Conservation (phyloP, 2,329 filamentous ascomycete species). For the Pyrenochaeta sp. region DNA sequence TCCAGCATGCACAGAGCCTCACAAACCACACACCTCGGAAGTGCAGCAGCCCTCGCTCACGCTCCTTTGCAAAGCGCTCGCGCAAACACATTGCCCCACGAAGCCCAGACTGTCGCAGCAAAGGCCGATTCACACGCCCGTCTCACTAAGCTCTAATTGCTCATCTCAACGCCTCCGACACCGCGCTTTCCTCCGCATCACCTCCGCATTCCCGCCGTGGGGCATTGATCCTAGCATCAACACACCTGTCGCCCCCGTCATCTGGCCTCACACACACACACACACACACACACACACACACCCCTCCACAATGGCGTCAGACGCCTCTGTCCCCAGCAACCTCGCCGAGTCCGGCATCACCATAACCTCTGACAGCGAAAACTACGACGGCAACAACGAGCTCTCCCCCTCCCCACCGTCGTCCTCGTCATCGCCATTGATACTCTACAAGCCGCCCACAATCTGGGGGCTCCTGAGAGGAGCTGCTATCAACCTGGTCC, state of each 20-base stretch:
- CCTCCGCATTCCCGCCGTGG: slow-evolving; percentile 7
- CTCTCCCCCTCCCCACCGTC: slow-evolving; percentile 68
- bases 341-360: slow-evolving; percentile 78
- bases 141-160: neutral
- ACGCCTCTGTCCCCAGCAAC: slow-evolving; percentile 50
- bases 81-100: neutral
- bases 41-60: slow-evolving; percentile 4
- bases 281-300: neutral
- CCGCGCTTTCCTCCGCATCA: slow-evolving; percentile 11
- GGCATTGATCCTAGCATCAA: slow-evolving; percentile 2
- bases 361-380: slow-evolving; percentile 83
- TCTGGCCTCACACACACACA: neutral
- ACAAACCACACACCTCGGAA: slow-evolving; percentile 19
- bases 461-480: slow-evolving; percentile 86
- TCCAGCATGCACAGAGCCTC: slow-evolving; percentile 22
- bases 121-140: neutral
- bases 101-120: neutral
- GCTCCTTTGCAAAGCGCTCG: neutral
- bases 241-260: neutral
- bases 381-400: slow-evolving; percentile 74
- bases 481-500: slow-evolving; percentile 91
- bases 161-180: neutral
- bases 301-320: slow-evolving; percentile 23
- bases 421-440: slow-evolving; percentile 70
- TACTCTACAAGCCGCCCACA: slow-evolving; percentile 89